phyloP scores from a whole-genome alignment of 2,329 filamentous ascomycete genomes.

The Hypoxylon sp. region DNA sequence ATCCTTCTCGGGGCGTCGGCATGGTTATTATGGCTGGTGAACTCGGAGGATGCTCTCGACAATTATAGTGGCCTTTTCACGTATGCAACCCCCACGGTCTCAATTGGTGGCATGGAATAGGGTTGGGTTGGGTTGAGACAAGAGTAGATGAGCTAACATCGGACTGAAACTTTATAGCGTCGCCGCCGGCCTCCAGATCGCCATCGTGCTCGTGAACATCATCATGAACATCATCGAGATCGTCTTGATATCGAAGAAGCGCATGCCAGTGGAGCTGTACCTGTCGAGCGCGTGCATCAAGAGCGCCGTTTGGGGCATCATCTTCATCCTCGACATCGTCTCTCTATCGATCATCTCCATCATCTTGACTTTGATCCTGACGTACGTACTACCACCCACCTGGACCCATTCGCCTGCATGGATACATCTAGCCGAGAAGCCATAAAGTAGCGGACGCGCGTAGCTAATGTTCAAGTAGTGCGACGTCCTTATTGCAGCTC shows the following conservation, averaged over 20 bases:
- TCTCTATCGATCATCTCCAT: slow-evolving; percentile 27
- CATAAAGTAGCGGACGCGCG: background rate
- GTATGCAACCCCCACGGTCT: slow-evolving; percentile 24
- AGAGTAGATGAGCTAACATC: slow-evolving; percentile 29
- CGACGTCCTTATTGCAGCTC: slow-evolving; percentile 43
- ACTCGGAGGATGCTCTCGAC: slow-evolving; percentile 2
- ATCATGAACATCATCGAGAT: slow-evolving; percentile 46
- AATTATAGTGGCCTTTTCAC: slow-evolving; percentile 25
- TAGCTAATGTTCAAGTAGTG: slow-evolving; percentile 24
- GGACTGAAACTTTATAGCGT: slow-evolving; percentile 29
- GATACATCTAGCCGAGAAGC: slow-evolving; percentile 7
- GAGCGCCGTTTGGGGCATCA: slow-evolving; percentile 41
- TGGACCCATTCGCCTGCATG: background rate
- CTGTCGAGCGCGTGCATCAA: slow-evolving; percentile 45
- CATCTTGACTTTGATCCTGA: slow-evolving; percentile 31
- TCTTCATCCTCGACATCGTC: slow-evolving; percentile 40
- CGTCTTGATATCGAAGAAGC: slow-evolving; percentile 40
- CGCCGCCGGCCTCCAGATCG: slow-evolving; percentile 42
- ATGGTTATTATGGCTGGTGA: slow-evolving; percentile 28
- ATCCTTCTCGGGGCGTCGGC: slow-evolving; percentile 40
- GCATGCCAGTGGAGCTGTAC: slow-evolving; percentile 45
- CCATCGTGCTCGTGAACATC: slow-evolving; percentile 39
- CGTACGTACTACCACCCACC: slow-evolving; percentile 35
- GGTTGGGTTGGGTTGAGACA: background rate
- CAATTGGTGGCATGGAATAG: too few species aligned